A percentile compares a stretch with the other conserved stretches of the same genome.
Evolutionary conservation across 1,139 yeast species (phyloP).

Genomic region (Candida pseudoviswanathii): DNA sequence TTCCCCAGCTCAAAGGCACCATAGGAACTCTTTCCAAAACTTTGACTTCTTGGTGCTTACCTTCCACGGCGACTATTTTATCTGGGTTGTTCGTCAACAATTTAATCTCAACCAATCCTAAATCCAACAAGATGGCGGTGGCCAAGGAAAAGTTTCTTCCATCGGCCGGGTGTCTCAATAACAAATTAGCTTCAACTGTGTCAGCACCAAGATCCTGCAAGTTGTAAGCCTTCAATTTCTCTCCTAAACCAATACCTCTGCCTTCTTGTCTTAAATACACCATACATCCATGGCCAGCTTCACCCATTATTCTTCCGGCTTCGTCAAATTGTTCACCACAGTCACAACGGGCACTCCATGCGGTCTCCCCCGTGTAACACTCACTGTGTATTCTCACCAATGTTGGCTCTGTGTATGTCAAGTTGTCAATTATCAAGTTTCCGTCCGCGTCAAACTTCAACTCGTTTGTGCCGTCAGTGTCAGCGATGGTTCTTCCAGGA

Average conservation of each 20-base stretch:
- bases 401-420: slow-evolving; percentile 51
- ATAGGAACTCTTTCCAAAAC: slow-evolving; percentile 91
- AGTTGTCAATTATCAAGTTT: slow-evolving; percentile 44
- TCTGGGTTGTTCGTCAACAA: slow-evolving; percentile 95
- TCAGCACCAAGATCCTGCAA: slow-evolving; percentile 98
- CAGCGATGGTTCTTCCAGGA: slow-evolving; percentile 81
- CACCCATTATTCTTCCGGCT: slow-evolving; percentile 92
- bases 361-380: slow-evolving; percentile 98
- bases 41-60: slow-evolving; percentile 65
- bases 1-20: slow-evolving; percentile 91
- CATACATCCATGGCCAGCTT: slow-evolving; percentile 86
- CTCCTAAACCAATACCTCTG: slow-evolving; percentile 96
- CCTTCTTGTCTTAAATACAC: slow-evolving; percentile 98
- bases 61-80: slow-evolving; percentile 92
- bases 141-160: slow-evolving; percentile 92
- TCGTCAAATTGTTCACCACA: slow-evolving; percentile 99
- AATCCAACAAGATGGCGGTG: slow-evolving; percentile 84
- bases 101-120: slow-evolving; percentile 73
- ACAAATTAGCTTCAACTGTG: slow-evolving; percentile 92
- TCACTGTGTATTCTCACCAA: slow-evolving; percentile 85
- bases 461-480: slow-evolving; percentile 51
- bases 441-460: slow-evolving; percentile 51
- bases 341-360: slow-evolving; percentile 98
- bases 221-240: slow-evolving; percentile 94
- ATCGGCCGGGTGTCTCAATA: slow-evolving; percentile 96